Evolutionary conservation across 192 early-diverging fungal genomes (phyloP).

Genomic region (Linnemannia elongata): DNA sequence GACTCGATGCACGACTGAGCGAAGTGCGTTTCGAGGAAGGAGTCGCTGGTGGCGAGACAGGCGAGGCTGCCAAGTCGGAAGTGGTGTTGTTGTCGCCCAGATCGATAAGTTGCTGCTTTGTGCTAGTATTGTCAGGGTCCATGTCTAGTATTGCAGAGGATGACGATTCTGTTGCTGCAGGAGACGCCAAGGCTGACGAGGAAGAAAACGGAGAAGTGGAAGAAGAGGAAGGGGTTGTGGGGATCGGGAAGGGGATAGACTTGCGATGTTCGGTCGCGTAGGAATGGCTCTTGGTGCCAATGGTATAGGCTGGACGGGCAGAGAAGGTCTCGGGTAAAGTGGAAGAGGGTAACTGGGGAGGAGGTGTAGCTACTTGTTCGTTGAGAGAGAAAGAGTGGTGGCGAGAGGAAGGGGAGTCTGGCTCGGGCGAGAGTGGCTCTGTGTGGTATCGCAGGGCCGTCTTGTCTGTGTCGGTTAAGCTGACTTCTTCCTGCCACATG

Average conservation of each 20-base stretch:
- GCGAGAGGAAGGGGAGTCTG: neutral
- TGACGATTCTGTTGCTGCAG: constrained; percentile 3
- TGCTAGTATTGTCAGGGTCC: constrained; percentile 2
- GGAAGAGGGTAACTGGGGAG: constrained; percentile 33
- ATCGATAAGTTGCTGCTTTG: neutral
- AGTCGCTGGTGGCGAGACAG: constrained; percentile 9
- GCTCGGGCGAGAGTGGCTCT: constrained; percentile 3
- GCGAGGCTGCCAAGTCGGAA: neutral
- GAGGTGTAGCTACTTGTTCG: constrained; percentile 5
- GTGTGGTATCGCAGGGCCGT: neutral
- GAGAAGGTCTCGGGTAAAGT: constrained; percentile 30
- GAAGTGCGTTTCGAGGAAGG: constrained; percentile 7
- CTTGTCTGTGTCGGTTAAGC: constrained; percentile 6
- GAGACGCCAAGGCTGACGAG: neutral
- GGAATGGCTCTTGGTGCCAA: constrained; percentile 48
- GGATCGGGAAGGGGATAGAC: constrained; percentile 11
- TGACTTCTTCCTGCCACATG: constrained; percentile 24
- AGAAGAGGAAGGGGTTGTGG: neutral
- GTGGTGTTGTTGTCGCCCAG: neutral
- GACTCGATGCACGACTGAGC: constrained; percentile 27
- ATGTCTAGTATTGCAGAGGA: constrained; percentile 16
- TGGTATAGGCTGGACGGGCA: constrained; percentile 41
- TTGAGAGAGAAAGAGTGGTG: neutral
- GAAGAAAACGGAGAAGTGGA: neutral
- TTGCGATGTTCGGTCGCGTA: constrained; percentile 41